These are phyloP conservation scores for Peribolospora baueri DNA, from an alignment of 768 basidiomycete species.

Conservation along the genomic window DNA sequence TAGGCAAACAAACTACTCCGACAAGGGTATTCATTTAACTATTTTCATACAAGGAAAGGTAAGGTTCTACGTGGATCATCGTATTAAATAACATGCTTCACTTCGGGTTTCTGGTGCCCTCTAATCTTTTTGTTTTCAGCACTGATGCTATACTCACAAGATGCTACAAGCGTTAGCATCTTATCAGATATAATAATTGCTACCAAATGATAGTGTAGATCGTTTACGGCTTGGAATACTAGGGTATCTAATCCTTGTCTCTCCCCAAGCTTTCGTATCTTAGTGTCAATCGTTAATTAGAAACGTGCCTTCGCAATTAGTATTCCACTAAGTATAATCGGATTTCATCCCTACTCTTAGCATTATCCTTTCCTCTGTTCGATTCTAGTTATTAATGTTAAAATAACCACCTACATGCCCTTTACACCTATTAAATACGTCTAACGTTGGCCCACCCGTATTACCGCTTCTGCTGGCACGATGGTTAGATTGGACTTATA, in stretches of 20 bases:
- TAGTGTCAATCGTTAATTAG: conserved; percentile 13
- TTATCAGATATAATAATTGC: neutral
- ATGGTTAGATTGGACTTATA: conserved; percentile 2
- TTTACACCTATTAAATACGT: conserved; percentile 5
- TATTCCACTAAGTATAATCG: conserved; percentile 12
- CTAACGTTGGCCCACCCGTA: conserved; percentile 3
- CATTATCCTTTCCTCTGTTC: conserved; percentile 10
- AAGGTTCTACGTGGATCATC: conserved; percentile 5
- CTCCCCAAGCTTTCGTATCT: conserved; percentile 14
- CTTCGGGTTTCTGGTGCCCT: conserved; percentile 3
- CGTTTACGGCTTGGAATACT: conserved; percentile 14
- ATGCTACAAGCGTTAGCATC: conserved; percentile 13
- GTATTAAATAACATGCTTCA: conserved; percentile 6
- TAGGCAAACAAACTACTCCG: no score
- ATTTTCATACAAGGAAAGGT: conserved; percentile 3
- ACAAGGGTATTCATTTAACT: neutral
- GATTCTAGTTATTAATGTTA: conserved; percentile 3
- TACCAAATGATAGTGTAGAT: conserved; percentile 10
- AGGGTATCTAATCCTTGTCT: conserved; percentile 14
- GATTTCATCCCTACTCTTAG: conserved; percentile 14
- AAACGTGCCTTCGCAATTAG: conserved; percentile 13
- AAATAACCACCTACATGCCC: conserved; percentile 3
- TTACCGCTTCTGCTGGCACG: conserved; percentile 5
- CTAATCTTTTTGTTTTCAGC: conserved; percentile 6
- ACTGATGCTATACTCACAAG: conserved; percentile 13